Percentiles rank a stretch among this genome's conserved stretches.
Evolutionary conservation across 305 asterid genomes (phyloP).

Genomic region (Euphrasia arctica): DNA sequence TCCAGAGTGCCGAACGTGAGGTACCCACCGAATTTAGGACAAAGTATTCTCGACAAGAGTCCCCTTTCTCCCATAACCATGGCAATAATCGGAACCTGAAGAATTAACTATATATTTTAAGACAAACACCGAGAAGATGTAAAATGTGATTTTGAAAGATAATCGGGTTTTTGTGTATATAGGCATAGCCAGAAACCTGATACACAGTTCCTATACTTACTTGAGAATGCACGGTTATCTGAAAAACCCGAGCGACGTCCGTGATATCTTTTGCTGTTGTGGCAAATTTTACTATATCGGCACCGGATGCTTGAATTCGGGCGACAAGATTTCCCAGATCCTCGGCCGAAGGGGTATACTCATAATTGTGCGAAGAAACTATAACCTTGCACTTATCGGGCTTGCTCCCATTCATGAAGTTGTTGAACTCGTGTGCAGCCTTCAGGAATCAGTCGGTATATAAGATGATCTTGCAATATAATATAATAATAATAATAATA

Average conservation of each 20-base stretch:
- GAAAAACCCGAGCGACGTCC: constrained; percentile 83
- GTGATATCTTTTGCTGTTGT: constrained; percentile 86
- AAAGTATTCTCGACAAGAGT: constrained; percentile 75
- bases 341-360: constrained; percentile 72
- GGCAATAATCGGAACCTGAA: constrained; percentile 91
- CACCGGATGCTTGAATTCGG: constrained; percentile 90
- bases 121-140: constrained; percentile 22
- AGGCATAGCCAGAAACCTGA: constrained; percentile 10
- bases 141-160: not conserved
- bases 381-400: constrained; percentile 76
- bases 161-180: too few species aligned
- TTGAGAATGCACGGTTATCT: constrained; percentile 88
- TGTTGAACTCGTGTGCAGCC: constrained; percentile 78
- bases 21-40: constrained; percentile 95
- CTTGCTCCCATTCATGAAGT: constrained; percentile 48
- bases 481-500: not conserved
- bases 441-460: constrained; percentile 26
- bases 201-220: constrained; percentile 41
- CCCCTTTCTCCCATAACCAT: constrained; percentile 99
- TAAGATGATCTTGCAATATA: constrained; percentile 9
- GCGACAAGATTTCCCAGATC: constrained; percentile 89
- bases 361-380: constrained; percentile 90
- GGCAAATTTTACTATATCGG: constrained; percentile 93
- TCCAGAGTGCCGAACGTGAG: constrained; percentile 90
- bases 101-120: constrained; percentile 23